phyloP scores from a whole-genome alignment of 163 green algal species.

The Scenedesmus sp. region DNA sequence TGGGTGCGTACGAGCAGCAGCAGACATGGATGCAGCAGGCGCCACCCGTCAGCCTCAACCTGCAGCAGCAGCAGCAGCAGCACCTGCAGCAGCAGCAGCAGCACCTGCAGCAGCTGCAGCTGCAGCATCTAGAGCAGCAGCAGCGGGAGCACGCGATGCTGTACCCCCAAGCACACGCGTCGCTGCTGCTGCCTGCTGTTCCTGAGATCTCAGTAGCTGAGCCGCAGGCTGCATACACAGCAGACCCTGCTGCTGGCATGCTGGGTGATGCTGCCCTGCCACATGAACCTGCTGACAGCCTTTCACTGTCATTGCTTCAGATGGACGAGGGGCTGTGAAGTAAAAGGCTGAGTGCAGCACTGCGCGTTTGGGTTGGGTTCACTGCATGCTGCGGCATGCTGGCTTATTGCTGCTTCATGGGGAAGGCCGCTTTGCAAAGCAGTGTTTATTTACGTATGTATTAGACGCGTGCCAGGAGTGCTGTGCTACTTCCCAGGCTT shows the following conservation, averaged over 20 bases:
- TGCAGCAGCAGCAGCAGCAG: not conserved
- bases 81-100: not conserved
- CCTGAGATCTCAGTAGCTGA: not conserved
- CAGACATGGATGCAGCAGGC: not conserved
- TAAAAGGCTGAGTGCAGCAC: no score
- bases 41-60: not conserved
- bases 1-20: not conserved
- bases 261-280: not conserved
- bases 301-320: not conserved
- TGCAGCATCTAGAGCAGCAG: not conserved
- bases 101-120: not conserved
- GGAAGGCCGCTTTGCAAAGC: no score
- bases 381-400: no score
- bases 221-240: not conserved
- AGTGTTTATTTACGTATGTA: no score
- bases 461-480: no score
- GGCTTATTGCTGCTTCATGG: no score
- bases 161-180: not conserved
- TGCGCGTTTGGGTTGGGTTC: no score
- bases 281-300: not conserved
- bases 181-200: not conserved
- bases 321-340: not conserved
- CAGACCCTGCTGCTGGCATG: not conserved
- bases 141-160: not conserved
- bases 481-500: no score